Conservation (phyloP, 192 early-diverging fungal species). For the Haplosporangium gracile region DNA sequence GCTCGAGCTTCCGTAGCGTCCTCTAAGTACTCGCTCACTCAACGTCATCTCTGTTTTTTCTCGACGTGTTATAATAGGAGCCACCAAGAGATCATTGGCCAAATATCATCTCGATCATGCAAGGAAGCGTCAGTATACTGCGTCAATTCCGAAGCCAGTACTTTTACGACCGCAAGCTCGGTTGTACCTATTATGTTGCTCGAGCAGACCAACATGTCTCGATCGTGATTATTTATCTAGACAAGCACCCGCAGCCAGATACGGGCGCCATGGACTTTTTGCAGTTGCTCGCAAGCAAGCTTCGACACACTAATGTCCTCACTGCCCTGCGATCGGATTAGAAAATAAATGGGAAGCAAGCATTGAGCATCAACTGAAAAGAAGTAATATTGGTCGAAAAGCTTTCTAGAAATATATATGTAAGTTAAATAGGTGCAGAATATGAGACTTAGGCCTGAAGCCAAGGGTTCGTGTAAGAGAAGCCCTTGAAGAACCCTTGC, state of each 20-base stretch:
- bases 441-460: constrained; percentile 47
- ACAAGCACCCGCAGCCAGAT: constrained; percentile 61
- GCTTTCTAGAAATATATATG: background rate
- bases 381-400: background rate
- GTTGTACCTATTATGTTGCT: constrained; percentile 64
- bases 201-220: constrained; percentile 63
- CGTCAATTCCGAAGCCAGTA: constrained; percentile 56
- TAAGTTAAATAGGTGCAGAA: background rate
- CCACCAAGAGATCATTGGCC: constrained; percentile 65
- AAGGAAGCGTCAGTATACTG: constrained; percentile 57
- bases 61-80: constrained; percentile 25
- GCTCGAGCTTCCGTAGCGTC: background rate
- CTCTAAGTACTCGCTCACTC: background rate
- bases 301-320: constrained; percentile 42
- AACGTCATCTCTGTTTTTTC: background rate
- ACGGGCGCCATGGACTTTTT: constrained; percentile 61
- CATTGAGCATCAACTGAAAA: background rate
- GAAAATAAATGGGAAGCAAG: background rate
- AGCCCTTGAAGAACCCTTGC: constrained; percentile 91
- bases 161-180: constrained; percentile 65
- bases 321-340: constrained; percentile 32
- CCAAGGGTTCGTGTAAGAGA: constrained; percentile 92
- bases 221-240: constrained; percentile 64
- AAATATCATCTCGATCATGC: constrained; percentile 68
- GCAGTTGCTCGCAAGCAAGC: constrained; percentile 35